These are phyloP conservation scores for Acanthamoeba castellanii DNA, from an alignment of 208 protist species.

Conservation along the genomic window DNA sequence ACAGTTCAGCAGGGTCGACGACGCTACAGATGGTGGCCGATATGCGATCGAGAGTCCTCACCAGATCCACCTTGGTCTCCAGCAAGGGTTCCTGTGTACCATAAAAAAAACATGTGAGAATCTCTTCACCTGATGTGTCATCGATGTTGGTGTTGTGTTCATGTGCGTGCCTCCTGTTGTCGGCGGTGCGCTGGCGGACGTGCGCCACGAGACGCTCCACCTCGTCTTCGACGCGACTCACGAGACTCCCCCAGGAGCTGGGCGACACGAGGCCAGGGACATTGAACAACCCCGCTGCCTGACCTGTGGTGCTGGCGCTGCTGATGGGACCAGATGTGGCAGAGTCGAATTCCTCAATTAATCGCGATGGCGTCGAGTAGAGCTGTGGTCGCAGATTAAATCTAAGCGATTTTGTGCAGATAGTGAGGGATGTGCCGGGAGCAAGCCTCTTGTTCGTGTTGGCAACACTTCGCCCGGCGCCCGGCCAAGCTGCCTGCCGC, in stretches of 20 bases:
- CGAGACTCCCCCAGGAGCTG: neutral
- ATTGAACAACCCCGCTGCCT: neutral
- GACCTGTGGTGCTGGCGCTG: neutral
- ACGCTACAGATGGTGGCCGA: constrained; percentile 51
- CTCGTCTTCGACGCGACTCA: neutral
- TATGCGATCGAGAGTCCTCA: constrained; percentile 19
- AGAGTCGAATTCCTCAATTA: constrained; percentile 65
- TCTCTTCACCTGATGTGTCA: too few species aligned
- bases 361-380: neutral
- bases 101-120: too few species aligned
- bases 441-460: too few species aligned
- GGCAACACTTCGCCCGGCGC: too few species aligned
- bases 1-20: constrained; percentile 63
- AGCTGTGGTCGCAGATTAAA: neutral
- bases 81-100: constrained; percentile 27
- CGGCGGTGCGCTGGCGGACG: neutral
- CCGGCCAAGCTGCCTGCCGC: neutral
- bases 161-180: constrained; percentile 7
- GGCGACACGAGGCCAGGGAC: neutral
- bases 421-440: too few species aligned
- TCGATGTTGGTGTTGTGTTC: neutral
- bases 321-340: neutral
- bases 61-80: constrained; percentile 17
- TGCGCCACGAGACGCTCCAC: constrained; percentile 17
- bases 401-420: neutral